Evolutionary conservation across 169 alveolate species (phyloP), one percentile per base, ranked within the genome.

Genomic region (Eimeria zaria): DNA sequence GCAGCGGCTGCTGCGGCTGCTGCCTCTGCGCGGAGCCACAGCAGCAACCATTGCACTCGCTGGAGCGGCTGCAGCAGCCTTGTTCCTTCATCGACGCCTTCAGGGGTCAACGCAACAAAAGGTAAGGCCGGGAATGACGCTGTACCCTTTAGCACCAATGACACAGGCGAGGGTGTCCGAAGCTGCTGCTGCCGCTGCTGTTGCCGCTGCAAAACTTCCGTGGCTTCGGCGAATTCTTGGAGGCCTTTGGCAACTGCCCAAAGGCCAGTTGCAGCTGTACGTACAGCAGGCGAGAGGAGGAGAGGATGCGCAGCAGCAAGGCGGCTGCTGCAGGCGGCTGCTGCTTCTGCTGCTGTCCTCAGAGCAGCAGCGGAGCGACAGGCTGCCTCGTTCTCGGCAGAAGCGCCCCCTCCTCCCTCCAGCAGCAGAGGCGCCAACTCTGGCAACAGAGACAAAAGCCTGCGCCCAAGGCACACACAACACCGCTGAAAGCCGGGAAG

Each of bases 331-430:
- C 94, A 87, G 11, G 94, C 81, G 3, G 83, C 94, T 22, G 94
- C 94, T 24, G 94, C 94, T 41, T 62, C 94, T 44, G 94, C 94
- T 87, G 94, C 94, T 87, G 94, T 87, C 51, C 83, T 55, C 81
- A 87, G 27, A 16, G 94, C 83, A 9, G 62, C 71, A 12, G 94
- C 64, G 39, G 94, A 60, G 39, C 73, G 62, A 18, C 76, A 24
- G 39, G 30, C 89, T n/a, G 55, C 5, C 33, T 36, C 41, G 24
- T 53, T 33, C 48, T 20, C 76, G 8, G 33, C 46, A 20, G 74
- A 11, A n/a, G 53, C 94, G 3, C 51, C 84, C n/a, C 94, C 33
- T 39, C n/a, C 81, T 41, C 36, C 36, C 51, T 46, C 84, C 80
- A 41, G 83, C 67, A 87, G 78, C 60, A 87, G 64, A 6, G 94